Evolutionary conservation across 331 rosid genomes (phyloP).

Genomic region (Acacia concinna): DNA sequence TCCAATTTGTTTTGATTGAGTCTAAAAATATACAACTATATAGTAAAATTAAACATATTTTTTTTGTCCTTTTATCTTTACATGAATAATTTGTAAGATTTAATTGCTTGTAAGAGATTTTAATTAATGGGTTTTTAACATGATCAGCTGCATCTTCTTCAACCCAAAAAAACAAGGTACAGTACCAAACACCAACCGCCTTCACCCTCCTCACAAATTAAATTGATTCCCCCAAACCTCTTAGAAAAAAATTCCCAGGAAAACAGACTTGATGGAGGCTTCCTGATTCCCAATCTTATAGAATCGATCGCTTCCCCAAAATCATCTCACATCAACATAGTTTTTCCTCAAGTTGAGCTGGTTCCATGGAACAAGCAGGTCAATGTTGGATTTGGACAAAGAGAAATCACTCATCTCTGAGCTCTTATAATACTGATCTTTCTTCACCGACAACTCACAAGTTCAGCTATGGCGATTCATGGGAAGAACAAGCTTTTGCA

Average conservation of each 20-base stretch:
- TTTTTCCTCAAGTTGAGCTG: background rate
- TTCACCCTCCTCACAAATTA: constrained; percentile 36
- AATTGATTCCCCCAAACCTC: constrained; percentile 25
- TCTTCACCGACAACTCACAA: constrained; percentile 30
- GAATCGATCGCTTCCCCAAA: constrained; percentile 1
- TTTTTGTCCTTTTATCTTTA: background rate
- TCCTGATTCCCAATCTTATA: background rate
- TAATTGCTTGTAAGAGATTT: background rate
- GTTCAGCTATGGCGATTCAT: constrained; percentile 44
- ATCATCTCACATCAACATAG: background rate
- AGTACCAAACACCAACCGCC: background rate
- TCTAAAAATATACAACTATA: no score
- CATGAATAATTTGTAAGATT: background rate
- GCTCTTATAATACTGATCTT: constrained; percentile 13
- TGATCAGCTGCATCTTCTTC: background rate
- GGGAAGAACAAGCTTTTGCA: constrained; percentile 93
- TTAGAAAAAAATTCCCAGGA: constrained; percentile 19
- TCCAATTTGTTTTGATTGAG: background rate
- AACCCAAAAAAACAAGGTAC: constrained; percentile 31
- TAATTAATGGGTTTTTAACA: background rate
- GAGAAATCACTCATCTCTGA: constrained; percentile 43
- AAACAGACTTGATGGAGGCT: constrained; percentile 28
- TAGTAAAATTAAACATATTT: background rate
- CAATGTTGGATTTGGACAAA: constrained; percentile 56
- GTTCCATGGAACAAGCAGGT: constrained; percentile 59